Base-by-base conservation (phyloP, 1,284 basidiomycete species). In the Hemileia vastatrix region DNA sequence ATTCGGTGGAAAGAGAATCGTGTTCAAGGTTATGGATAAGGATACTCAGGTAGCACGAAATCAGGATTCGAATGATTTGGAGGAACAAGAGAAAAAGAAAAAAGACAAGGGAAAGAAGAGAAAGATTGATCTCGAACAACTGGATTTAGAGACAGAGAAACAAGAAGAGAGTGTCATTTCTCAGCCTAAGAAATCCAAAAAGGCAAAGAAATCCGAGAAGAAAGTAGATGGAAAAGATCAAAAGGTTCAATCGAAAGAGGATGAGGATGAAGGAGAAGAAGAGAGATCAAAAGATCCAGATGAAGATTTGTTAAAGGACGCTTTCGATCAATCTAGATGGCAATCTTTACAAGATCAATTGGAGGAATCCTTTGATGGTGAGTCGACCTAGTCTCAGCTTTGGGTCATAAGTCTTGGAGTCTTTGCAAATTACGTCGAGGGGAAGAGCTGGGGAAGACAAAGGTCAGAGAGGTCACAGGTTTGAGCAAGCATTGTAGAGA, bases 1-100 rank as follows among this genome's bases (percentile, higher is more conserved):
- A 6, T 54, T 54, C 6, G 69, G 71, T 3, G 66, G 66, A 2
- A 67, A 65, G 51, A 67, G 61, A 45, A 67, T 68, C 49, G 65
- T 59, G 36, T 71, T 72, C 48, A 64, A 66, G 45, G 63, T 66
- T 5, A 43, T 59, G 2, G 66, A 67, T 4, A 13, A 49, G 11
- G 43, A 61, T 3, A 18, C 54, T 48, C 31, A 18, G 11, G 19
- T 23, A 44, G 33, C 40, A 18, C 15, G 27, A 27, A 27, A 27
- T 27, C 27, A 27, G 27, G 27, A 27, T 27, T 27, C 27, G 27
- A 27, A 18, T 31, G 32, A 15, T 15, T 19, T 27, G 15, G 9
- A 18, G 44, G 19, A 24, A 56, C n/a, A 27, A 32, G n/a, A n/a
- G n/a, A n/a, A n/a, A n/a, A n/a, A n/a, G n/a, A n/a, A n/a, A n/a